phyloP scores from a whole-genome alignment of 805 yeast species.

The Monosporozyma servazzii region DNA sequence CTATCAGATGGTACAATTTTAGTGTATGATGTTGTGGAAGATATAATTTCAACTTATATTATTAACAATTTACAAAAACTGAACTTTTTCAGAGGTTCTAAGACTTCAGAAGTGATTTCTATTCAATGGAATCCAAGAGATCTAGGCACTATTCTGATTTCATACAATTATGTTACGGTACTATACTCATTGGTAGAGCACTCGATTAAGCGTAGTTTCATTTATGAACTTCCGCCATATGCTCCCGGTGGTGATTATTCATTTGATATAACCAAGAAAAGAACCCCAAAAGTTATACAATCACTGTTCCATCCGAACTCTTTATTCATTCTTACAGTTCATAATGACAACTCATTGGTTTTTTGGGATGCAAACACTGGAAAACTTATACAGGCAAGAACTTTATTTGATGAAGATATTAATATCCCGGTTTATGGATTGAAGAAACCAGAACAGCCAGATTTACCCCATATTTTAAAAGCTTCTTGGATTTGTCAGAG shows the following conservation, averaged over 20 bases:
- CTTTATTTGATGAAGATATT: conserved; percentile 55
- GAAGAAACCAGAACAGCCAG: conserved; percentile 10
- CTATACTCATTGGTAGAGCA: conserved; percentile 57
- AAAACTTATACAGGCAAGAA: conserved; percentile 62
- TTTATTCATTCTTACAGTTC: conserved; percentile 69
- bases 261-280: conserved; percentile 15
- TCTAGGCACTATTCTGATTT: conserved; percentile 63
- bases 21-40: conserved; percentile 79
- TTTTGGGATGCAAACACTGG: conserved; percentile 91
- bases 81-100: conserved; percentile 37
- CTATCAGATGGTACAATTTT: conserved; percentile 62
- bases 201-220: conserved; percentile 45
- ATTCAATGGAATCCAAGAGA: conserved; percentile 86
- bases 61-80: conserved; percentile 56
- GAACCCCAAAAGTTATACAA: conserved; percentile 36
- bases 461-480: conserved; percentile 36
- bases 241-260: conserved; percentile 61
- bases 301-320: conserved; percentile 93
- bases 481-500: conserved; percentile 70
- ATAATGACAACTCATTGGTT: conserved; percentile 73
- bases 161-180: conserved; percentile 61
- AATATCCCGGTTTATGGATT: conserved; percentile 38
- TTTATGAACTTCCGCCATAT: conserved; percentile 55
- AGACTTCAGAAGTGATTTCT: conserved; percentile 56
- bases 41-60: conserved; percentile 51